These are phyloP conservation scores for Kodamaea fukazawae DNA, from an alignment of 805 yeast genomes.

Conservation along the genomic window DNA sequence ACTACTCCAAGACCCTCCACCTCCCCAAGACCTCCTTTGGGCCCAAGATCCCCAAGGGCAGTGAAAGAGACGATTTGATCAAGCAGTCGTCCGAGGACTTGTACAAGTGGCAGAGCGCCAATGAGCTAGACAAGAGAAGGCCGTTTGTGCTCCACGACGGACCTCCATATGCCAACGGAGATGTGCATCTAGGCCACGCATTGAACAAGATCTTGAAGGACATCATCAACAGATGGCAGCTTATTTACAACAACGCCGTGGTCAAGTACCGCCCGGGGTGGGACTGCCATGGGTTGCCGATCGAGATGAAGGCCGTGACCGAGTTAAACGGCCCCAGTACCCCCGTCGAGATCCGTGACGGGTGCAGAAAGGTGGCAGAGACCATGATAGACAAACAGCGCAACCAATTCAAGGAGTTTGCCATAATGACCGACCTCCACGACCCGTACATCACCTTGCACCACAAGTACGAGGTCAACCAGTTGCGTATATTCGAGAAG, in stretches of 20 bases:
- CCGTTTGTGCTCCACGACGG: slow-evolving; percentile 85
- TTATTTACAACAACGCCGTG: slow-evolving; percentile 53
- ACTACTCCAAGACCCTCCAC: slow-evolving; percentile 50
- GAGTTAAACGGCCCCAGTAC: slow-evolving; percentile 28
- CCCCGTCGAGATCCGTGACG: slow-evolving; percentile 53
- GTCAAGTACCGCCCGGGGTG: slow-evolving; percentile 88
- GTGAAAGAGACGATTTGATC: slow-evolving; percentile 34
- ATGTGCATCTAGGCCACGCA: slow-evolving; percentile 88
- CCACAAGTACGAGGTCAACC: slow-evolving; percentile 68
- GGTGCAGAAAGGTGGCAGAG: slow-evolving; percentile 70
- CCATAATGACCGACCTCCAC: slow-evolving; percentile 80
- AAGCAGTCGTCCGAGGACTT: slow-evolving; percentile 57
- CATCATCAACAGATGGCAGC: slow-evolving; percentile 69
- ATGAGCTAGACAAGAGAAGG: slow-evolving; percentile 16
- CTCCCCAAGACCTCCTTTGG: slow-evolving; percentile 65
- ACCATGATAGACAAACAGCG: slow-evolving; percentile 63
- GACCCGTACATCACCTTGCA: slow-evolving; percentile 71
- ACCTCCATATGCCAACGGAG: slow-evolving; percentile 98
- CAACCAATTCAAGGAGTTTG: slow-evolving; percentile 63
- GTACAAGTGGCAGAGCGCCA: slow-evolving; percentile 57
- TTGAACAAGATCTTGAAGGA: slow-evolving; percentile 88
- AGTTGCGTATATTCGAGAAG: slow-evolving; percentile 64
- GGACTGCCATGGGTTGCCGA: slow-evolving; percentile 99
- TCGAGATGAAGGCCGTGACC: slow-evolving; percentile 72
- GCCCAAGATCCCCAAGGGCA: slow-evolving; percentile 51